Evolutionary conservation across 805 yeast genomes (phyloP), one percentile per base, ranked within the genome.

Genomic region (Candida adriatica): DNA sequence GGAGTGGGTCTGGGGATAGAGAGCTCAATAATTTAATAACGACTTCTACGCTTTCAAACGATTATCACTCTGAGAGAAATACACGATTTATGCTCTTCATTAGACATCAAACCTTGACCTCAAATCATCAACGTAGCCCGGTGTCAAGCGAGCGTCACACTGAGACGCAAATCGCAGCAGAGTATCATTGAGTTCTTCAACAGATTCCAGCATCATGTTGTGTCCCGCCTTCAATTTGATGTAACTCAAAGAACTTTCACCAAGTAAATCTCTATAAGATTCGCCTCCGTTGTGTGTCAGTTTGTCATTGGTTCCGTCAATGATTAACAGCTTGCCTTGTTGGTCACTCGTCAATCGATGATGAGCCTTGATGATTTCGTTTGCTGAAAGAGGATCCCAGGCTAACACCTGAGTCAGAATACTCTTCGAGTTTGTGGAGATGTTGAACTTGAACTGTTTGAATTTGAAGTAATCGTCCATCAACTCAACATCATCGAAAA

Each of bases 391-490:
- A 7, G 46, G 47, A 2, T 20, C 23, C 52, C 52, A 47, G 13
- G 32, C 22, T 3, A 38, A 21, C 3, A 42, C 34, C 33, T 49
- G 51, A 8, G 42, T 45, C 10, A 49, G 13, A 13, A 49, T 45
- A 21, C 38, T 42, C 2, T 24, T 25, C 1, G 52, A 43, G 14
- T 43, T 38, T 7, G 51, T 46, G 4, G 40, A 38, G 16, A 49
- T 13, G 29, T 51, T 51, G 33, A 42, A 49, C 33, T 41, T 49
- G 34, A 49, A 48, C 30, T 51, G 55, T 26, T 49, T 49, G 18
- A 51, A 41, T 30, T 42, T 49, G 23, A 29, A 24, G 27, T 28
- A 49, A 18, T 39, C 42, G 16, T 38, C 32, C 8, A 39, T 23
- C 4, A 33, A 26, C 4, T 34, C 30, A 6, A 37, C 27, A 6